A percentile compares a stretch with the other conserved stretches of the same genome.
phyloP scores from a whole-genome alignment of 768 basidiomycete genomes.

The Tylopilus sp. region DNA sequence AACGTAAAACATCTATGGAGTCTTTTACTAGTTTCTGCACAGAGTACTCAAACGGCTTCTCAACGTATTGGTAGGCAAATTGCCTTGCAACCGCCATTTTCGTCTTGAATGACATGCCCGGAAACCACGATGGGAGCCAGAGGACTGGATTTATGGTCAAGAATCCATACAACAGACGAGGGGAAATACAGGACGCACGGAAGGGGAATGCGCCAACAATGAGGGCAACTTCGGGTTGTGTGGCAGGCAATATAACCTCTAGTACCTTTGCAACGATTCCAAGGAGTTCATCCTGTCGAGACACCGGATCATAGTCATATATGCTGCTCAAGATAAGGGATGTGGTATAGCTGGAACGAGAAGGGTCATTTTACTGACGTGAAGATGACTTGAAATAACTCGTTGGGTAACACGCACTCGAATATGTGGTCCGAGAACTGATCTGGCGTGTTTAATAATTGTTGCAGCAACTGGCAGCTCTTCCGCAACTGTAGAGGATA shows the following conservation, averaged over 20 bases:
- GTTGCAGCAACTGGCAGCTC: neutral
- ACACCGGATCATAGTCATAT: neutral
- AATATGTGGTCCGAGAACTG: neutral
- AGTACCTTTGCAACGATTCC: neutral
- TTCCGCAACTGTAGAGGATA: neutral
- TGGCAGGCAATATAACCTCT: neutral
- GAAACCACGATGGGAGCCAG: neutral
- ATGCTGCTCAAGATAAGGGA: neutral
- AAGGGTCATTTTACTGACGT: too few species aligned
- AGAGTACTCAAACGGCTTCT: neutral
- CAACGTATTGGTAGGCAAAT: neutral
- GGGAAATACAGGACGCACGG: neutral
- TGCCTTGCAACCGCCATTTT: neutral
- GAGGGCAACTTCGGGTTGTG: neutral
- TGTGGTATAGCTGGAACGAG: neutral
- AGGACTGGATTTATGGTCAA: neutral
- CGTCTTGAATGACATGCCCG: slow-evolving; percentile 1
- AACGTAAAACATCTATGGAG: neutral
- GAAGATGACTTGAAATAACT: too few species aligned
- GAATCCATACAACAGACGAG: neutral
- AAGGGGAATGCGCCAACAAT: neutral
- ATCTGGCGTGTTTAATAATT: neutral
- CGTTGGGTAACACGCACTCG: neutral
- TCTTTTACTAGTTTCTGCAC: neutral
- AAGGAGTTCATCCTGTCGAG: neutral